Conservation (phyloP, 2,329 filamentous ascomycete species). For the Aspergillus arachidicola region DNA sequence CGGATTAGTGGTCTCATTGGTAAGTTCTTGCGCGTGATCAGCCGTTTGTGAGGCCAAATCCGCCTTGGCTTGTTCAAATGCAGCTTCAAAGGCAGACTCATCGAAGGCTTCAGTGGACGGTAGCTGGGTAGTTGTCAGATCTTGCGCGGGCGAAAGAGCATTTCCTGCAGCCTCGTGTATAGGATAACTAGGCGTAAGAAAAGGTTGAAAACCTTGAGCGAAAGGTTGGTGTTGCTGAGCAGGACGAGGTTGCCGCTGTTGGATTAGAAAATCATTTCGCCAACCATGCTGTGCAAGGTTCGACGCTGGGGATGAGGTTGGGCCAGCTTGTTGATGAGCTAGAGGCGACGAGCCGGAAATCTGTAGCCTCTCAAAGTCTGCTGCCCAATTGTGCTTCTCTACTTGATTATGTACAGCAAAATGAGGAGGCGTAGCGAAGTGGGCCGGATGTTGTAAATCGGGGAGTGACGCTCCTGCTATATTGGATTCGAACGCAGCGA, state of each 20-base stretch:
- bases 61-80: constrained; percentile 45
- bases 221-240: constrained; percentile 24
- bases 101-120: constrained; percentile 40
- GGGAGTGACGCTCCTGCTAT: constrained; percentile 35
- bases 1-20: constrained; percentile 21
- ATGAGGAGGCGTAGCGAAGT: constrained; percentile 30
- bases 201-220: constrained; percentile 30
- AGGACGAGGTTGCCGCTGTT: constrained; percentile 32
- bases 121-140: constrained; percentile 23
- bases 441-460: constrained; percentile 40
- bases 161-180: constrained; percentile 27
- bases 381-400: constrained; percentile 42
- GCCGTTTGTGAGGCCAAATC: constrained; percentile 36
- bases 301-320: constrained; percentile 39
- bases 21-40: constrained; percentile 17
- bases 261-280: constrained; percentile 63
- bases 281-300: constrained; percentile 48
- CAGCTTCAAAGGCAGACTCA: constrained; percentile 49
- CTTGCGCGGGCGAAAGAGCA: constrained; percentile 29
- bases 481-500: constrained; percentile 65
- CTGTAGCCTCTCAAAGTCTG: constrained; percentile 50
- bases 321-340: constrained; percentile 53
- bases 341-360: constrained; percentile 44
- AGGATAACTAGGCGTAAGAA: constrained; percentile 30
- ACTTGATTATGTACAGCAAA: constrained; percentile 26